Percentiles rank a stretch among this genome's conserved stretches.
phyloP scores from a whole-genome alignment of 306 rosid genomes.

The Carpinus fangiana region DNA sequence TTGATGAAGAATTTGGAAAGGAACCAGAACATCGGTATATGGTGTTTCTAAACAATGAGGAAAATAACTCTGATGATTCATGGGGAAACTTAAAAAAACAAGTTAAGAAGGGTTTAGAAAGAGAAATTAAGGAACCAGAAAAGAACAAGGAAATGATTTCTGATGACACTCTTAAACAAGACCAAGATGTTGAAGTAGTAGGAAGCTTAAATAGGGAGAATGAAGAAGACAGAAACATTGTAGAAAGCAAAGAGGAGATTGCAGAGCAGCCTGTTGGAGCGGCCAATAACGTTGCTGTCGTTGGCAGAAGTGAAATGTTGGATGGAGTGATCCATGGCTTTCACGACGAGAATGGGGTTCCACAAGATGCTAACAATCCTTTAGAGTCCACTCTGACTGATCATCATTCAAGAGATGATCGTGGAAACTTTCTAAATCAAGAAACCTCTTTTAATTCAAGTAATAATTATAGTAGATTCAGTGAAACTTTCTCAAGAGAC shows the following conservation, averaged over 20 bases:
- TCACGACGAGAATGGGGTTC: constrained; percentile 11
- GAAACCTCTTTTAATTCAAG: neutral
- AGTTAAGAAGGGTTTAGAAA: neutral
- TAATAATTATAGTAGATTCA: neutral
- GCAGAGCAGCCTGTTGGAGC: neutral
- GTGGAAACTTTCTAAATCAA: neutral
- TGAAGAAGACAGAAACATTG: neutral
- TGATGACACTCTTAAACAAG: neutral
- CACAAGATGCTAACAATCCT: neutral
- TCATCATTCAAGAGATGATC: neutral
- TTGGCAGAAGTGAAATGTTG: neutral
- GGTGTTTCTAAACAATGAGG: neutral
- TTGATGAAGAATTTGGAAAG: neutral
- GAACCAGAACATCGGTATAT: neutral
- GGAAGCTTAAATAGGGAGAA: neutral
- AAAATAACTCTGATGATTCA: neutral
- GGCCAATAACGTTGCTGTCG: neutral
- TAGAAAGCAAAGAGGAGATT: neutral
- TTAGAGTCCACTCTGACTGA: neutral
- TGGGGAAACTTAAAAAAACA: neutral
- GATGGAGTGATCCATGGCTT: neutral
- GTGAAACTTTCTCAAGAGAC: neutral
- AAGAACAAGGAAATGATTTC: neutral
- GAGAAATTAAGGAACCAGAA: neutral
- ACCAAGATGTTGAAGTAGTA: neutral